A percentile compares a stretch with the other conserved stretches of the same genome.
Conservation (phyloP, 23 red algal species). For the Gracilaria gracilis region DNA sequence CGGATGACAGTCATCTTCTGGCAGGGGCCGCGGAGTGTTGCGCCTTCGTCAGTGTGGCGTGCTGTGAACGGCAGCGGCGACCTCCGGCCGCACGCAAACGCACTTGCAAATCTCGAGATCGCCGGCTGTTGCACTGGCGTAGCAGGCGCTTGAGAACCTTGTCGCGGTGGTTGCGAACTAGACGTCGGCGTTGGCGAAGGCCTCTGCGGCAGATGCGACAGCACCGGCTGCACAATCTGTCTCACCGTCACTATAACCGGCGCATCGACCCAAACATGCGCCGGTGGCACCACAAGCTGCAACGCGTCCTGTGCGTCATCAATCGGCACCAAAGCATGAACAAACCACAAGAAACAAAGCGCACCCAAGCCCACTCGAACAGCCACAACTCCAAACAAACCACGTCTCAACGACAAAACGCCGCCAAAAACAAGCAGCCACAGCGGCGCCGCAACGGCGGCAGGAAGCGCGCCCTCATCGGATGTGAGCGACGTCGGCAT, state of each 20-base stretch:
- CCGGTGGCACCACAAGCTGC: too few species aligned
- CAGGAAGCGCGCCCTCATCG: background rate
- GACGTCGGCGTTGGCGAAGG: background rate
- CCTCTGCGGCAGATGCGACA: conserved; percentile 10
- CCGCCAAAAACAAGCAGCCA: background rate
- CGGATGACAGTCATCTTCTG: too few species aligned
- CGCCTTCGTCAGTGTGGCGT: too few species aligned
- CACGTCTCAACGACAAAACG: background rate
- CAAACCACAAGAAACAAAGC: background rate
- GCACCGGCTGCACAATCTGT: conserved; percentile 15
- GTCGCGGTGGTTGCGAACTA: background rate
- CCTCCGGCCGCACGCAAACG: too few species aligned
- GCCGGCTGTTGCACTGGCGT: conserved; percentile 17
- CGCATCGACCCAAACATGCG: background rate
- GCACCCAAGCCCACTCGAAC: background rate
- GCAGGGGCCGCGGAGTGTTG: too few species aligned
- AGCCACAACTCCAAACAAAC: background rate
- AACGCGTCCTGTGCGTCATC: too few species aligned
- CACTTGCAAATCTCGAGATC: too few species aligned
- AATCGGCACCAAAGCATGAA: background rate
- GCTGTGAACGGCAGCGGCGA: too few species aligned
- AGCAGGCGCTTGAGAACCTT: background rate
- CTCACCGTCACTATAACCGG: background rate
- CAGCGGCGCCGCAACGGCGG: background rate
- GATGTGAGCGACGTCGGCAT: background rate